Evolutionary conservation across 1,284 basidiomycete species (phyloP), one percentile per base, ranked within the genome.

Genomic region (Moniliella sp.): DNA sequence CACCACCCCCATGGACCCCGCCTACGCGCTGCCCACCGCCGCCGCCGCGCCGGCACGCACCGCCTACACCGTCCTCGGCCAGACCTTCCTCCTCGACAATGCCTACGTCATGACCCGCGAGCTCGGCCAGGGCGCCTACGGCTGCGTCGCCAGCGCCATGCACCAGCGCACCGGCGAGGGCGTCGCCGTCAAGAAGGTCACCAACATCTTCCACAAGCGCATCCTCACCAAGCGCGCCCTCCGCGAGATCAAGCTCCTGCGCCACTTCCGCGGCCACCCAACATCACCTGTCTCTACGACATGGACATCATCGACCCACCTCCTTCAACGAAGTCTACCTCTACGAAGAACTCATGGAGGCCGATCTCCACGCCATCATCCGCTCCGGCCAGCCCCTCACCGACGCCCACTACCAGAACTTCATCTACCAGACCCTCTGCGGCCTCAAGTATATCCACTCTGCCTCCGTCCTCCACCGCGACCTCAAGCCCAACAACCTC

Each of bases 281-380:
- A n/a, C n/a, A 59, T 59, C 36, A 59, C 56, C 15, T 59, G 54
- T 29, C 45, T 59, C 25, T 59, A 57, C 31, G 56, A 59, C 33
- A 50, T 59, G 42, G 56, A 59, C 39, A 53, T 59, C 21, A 54
- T 57, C 31, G 50, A 59, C 36, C 56, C 55, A 4, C 37, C n/a
- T 37, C 38, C 9, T 59, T 59, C 40, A 59, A 59, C 40, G 56
- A 59, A 33, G 50, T 59, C 16, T 59, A 59, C 27, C 44, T 59
- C n/a, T 59, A 59, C 36, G 56, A 59, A 33, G 56, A 59, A 41
- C 73, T 94, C 43, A 99, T 97, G 91, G 91, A 99, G 62, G 91
- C 91, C 32, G 91, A 99, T 69, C 69, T 99, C 12, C 91, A 99
- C 57, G 91, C 88, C 13, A 97, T 99, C 61, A 91, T 97, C 48